Conservation (phyloP, 768 basidiomycete genomes). For the Leccinum olivaceopallidum region DNA sequence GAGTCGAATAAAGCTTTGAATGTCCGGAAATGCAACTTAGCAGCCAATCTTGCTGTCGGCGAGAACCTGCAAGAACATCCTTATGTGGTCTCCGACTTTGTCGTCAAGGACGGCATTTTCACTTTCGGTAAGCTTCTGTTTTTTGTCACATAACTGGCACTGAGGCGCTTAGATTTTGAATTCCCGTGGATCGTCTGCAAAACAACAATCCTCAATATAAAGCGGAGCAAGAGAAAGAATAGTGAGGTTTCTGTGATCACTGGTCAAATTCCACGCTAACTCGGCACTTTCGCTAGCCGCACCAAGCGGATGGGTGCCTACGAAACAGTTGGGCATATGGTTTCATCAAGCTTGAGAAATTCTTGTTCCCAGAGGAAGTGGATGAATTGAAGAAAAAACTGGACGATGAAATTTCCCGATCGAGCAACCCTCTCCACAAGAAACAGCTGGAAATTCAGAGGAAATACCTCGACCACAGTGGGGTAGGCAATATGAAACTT, state of each 20-base stretch:
- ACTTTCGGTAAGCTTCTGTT: constrained; percentile 13
- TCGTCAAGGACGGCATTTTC: constrained; percentile 14
- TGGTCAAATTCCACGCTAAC: neutral
- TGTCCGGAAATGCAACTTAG: neutral
- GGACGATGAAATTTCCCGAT: constrained; percentile 5
- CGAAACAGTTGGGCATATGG: constrained; percentile 19
- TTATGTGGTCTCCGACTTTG: constrained; percentile 11
- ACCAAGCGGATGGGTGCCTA: constrained; percentile 18
- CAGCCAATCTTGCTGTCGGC: constrained; percentile 5
- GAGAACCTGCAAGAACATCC: constrained; percentile 24
- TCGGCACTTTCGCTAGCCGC: neutral
- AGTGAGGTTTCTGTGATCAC: constrained; percentile 9
- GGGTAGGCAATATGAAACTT: constrained; percentile 18
- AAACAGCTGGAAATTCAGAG: constrained; percentile 16
- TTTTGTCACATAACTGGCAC: neutral
- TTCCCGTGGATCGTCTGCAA: constrained; percentile 8
- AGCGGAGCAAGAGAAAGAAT: constrained; percentile 14
- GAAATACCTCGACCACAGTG: constrained; percentile 2
- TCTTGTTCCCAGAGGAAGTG: constrained; percentile 13
- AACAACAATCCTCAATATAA: constrained; percentile 17
- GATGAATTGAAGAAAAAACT: constrained; percentile 14
- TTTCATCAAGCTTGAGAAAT: constrained; percentile 20
- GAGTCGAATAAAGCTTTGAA: neutral
- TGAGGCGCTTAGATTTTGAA: neutral
- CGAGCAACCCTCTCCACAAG: constrained; percentile 12